These are phyloP conservation scores for Cytidiella melzeri DNA, from an alignment of 768 basidiomycete species.

Conservation along the genomic window DNA sequence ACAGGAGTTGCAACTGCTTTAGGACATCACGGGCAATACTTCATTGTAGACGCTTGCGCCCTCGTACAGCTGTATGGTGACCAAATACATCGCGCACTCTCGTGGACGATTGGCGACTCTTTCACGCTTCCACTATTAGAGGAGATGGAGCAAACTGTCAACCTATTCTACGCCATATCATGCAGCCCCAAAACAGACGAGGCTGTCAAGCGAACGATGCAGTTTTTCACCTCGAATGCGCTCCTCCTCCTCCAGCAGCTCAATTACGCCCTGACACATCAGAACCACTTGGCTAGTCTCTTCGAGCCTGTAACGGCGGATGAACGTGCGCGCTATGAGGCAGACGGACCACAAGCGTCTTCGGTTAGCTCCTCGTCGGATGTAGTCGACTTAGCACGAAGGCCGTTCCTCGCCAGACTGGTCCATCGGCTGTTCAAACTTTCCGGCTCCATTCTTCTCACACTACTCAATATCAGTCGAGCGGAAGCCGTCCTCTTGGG, in stretches of 20 bases:
- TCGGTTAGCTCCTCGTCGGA: slow-evolving; percentile 34
- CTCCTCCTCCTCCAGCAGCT: slow-evolving; percentile 78
- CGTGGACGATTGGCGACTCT: slow-evolving; percentile 76
- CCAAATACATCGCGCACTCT: slow-evolving; percentile 70
- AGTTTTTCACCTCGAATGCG: slow-evolving; percentile 61
- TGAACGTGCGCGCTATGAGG: slow-evolving; percentile 65
- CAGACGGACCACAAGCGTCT: slow-evolving; percentile 34
- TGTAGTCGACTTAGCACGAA: slow-evolving; percentile 55
- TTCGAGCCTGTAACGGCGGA: slow-evolving; percentile 76
- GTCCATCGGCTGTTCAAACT: slow-evolving; percentile 68
- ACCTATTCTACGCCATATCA: slow-evolving; percentile 72
- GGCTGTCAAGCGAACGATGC: slow-evolving; percentile 57
- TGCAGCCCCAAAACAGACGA: slow-evolving; percentile 40
- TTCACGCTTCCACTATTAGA: slow-evolving; percentile 74
- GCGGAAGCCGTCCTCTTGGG: slow-evolving; percentile 62
- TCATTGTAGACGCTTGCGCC: slow-evolving; percentile 80
- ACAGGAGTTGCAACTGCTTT: slow-evolving; percentile 62
- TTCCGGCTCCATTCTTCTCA: slow-evolving; percentile 61
- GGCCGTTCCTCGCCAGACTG: slow-evolving; percentile 67
- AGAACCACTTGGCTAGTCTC: slow-evolving; percentile 77
- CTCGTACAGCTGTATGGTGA: slow-evolving; percentile 81
- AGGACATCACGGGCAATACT: slow-evolving; percentile 65
- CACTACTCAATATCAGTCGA: slow-evolving; percentile 62
- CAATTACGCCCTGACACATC: slow-evolving; percentile 88
- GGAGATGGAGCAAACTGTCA: slow-evolving; percentile 77